Base-by-base conservation (phyloP, 371 early-diverging fungal species). In the Fennellomyces sp. region DNA sequence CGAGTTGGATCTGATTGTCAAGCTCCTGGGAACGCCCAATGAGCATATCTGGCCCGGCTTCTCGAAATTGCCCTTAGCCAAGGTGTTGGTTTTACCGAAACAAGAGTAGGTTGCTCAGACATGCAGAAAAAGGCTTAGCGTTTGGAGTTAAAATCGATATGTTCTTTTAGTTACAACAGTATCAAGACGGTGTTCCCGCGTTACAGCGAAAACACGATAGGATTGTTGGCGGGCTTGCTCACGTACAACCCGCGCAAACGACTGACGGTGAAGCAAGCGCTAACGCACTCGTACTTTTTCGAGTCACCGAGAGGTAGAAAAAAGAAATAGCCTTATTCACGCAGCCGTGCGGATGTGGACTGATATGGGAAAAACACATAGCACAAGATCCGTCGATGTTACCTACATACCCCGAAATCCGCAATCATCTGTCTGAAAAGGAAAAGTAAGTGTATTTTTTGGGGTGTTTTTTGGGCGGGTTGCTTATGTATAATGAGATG, bases 1-100 rank as follows among this genome's bases (percentile, higher is more conserved):
- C 21, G 94, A 96, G 65, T 66, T 96, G 29, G 76, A 82, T 41
- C 68, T 87, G 39, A 94, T 95, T 31, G 83, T 85, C 58, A 76
- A 85, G 2, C 65, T 94, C 19, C 72, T 96, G 21, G 96, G 96
- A 2, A 77, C 91, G 2, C 95, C 96, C 2, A 90, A 78, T 52
- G 83, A 87, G 30, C 63, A 76, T n/a, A 88, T 92, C 5, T 95
- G 94, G 94, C 91, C 90, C 8, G 92, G 86, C 7, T 85, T 88
- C 50, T 65, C 62, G 27, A 61, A 72, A 25, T 73, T 94, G 7
- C 94, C 96, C 0, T 65, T 85, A 52, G 78, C 84, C 6, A 75
- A 67, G 21, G 12, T 70, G 23, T 58, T 88, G 31, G 64, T 67
- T 29, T 63, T 87, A 17, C 83, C 87, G 17, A 75, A 84, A 3